These are phyloP conservation scores for Ascochyta fabae DNA, from an alignment of 2,329 filamentous ascomycete species.

Conservation along the genomic window DNA sequence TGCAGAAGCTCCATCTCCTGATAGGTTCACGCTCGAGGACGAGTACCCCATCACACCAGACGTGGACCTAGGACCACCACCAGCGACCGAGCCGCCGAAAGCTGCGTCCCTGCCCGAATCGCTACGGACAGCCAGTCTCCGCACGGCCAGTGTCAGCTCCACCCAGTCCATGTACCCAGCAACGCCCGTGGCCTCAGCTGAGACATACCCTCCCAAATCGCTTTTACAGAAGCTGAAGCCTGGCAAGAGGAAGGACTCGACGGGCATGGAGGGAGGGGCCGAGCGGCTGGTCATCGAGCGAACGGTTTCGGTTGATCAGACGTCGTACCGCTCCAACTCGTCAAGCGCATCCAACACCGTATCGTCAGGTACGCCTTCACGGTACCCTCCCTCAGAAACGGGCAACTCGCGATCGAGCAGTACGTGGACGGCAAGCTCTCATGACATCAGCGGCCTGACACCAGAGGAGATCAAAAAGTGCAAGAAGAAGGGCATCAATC, in stretches of 20 bases:
- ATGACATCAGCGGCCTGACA: constrained; percentile 48
- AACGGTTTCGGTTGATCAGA: constrained; percentile 43
- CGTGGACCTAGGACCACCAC: constrained; percentile 2
- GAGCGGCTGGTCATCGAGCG: constrained; percentile 39
- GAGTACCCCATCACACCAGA: constrained; percentile 13
- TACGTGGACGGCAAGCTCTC: constrained; percentile 51
- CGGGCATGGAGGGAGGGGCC: constrained; percentile 19
- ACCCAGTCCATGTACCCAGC: constrained; percentile 17
- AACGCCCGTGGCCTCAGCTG: constrained; percentile 19
- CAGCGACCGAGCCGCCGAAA: constrained; percentile 3
- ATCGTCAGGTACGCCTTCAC: constrained; percentile 29
- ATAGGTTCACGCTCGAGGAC: constrained; percentile 19
- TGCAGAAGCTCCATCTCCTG: constrained; percentile 20
- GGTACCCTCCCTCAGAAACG: constrained; percentile 12
- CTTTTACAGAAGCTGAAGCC: constrained; percentile 32
- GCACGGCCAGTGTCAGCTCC: constrained; percentile 19
- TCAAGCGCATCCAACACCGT: constrained; percentile 29
- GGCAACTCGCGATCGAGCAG: constrained; percentile 32
- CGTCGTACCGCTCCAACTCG: constrained; percentile 38
- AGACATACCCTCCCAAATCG: constrained; percentile 27
- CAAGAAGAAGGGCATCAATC: constrained; percentile 57
- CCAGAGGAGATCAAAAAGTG: constrained; percentile 53
- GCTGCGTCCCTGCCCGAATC: constrained; percentile 8
- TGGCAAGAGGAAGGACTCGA: constrained; percentile 9
- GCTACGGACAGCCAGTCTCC: constrained; percentile 9